Percentiles rank a stretch among this genome's conserved stretches.
These are phyloP conservation scores for Yueomyces sp. DNA, from an alignment of 805 yeast species.

Conservation along the genomic window DNA sequence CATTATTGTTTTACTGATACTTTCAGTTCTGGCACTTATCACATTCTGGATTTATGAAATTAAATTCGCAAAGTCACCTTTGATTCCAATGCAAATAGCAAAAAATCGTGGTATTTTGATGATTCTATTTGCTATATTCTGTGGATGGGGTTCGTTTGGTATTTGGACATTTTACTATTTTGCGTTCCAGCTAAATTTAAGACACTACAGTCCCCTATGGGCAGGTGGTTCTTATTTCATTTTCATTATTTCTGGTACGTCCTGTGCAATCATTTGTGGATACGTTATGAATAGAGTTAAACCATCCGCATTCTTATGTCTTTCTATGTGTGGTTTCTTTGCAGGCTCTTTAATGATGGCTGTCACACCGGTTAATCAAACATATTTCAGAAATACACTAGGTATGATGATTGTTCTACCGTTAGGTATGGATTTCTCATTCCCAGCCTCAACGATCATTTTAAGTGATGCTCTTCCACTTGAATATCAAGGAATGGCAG, in stretches of 20 bases:
- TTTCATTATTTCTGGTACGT: slow-evolving; percentile 37
- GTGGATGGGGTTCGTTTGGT: slow-evolving; percentile 75
- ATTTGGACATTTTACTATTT: slow-evolving; percentile 56
- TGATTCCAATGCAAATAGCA: slow-evolving; percentile 40
- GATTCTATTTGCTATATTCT: slow-evolving; percentile 36
- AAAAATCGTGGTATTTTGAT: slow-evolving; percentile 30
- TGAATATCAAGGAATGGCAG: slow-evolving; percentile 66
- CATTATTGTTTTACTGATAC: slow-evolving; percentile 39
- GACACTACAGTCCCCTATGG: slow-evolving; percentile 34
- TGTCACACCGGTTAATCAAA: slow-evolving; percentile 43
- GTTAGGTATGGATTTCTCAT: slow-evolving; percentile 70
- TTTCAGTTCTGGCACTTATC: slow-evolving; percentile 32
- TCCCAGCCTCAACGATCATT: slow-evolving; percentile 60
- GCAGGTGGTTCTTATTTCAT: slow-evolving; percentile 35
- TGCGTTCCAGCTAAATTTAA: slow-evolving; percentile 36
- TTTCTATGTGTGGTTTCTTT: slow-evolving; percentile 40
- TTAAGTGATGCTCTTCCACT: slow-evolving; percentile 46
- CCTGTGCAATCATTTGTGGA: slow-evolving; percentile 43
- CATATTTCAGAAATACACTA: slow-evolving; percentile 45
- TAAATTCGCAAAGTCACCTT: slow-evolving; percentile 33
- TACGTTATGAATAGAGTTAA: slow-evolving; percentile 31
- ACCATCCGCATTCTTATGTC: slow-evolving; percentile 38
- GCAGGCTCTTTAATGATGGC: slow-evolving; percentile 40
- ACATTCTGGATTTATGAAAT: slow-evolving; percentile 38
- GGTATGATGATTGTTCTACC: slow-evolving; percentile 42